Evolutionary conservation across 1,284 basidiomycete species (phyloP), one percentile per base, ranked within the genome.

Genomic region (Sparassis latifolia): DNA sequence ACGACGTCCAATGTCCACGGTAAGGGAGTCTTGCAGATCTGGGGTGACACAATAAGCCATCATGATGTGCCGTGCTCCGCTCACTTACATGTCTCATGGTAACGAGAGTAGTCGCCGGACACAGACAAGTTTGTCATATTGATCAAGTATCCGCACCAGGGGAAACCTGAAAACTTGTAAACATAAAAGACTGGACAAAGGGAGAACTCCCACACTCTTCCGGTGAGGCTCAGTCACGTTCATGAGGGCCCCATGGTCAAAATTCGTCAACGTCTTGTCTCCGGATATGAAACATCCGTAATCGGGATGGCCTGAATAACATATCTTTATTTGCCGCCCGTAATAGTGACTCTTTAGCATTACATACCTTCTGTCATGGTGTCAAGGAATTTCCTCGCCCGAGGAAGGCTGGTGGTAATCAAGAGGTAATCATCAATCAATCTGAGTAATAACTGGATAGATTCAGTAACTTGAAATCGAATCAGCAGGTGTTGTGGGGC

Each of bases 391-490:
- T 68, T 70, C 35, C 65, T 71, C 0, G 96, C 97, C 54, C 80
- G 77, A 2, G 57, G 48, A 1, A 72, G 71, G 53, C 78, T 78
- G 1, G 90, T 87, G 3, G 93, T 92, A 49, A 99, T 74, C 58
- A 90, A 87, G 29, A 99, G 71, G 62, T 97, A 99, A 65, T 99
- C 97, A 62, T 99, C 97, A 29, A 96, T 86, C 55, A 95, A 79
- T 47, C 97, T 78, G 47, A 97, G 69, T 2, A 97, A 70, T 2
- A 86, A 63, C 92, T 96, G 56, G n/a, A 4, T 28, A 43, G 2
- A 33, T 43, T 29, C 9, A 10, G 3, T 28, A 6, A 38, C 12
- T 20, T 3, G 29, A 7, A 20, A 27, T 12, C 30, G 6, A 42
- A 42, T 20, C 7, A 29, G 12, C 4, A 20, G 39, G 5, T 7